Conservation (phyloP, 139 green algal genomes). For the Tetradesmus obliquus region DNA sequence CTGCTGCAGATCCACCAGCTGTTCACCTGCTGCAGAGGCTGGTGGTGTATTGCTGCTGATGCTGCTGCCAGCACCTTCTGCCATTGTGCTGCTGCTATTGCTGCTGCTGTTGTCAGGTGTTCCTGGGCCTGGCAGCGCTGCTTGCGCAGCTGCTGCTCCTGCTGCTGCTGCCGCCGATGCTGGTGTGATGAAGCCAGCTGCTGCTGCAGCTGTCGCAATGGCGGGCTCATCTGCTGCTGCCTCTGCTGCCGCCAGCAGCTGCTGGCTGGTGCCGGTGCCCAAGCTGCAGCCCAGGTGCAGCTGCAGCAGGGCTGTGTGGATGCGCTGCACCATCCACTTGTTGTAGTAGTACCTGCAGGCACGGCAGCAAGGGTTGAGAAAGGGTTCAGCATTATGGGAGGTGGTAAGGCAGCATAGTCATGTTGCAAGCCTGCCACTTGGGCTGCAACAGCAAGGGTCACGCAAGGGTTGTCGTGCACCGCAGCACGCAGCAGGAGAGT, state of each 20-base stretch:
- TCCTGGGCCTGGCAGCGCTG: background rate
- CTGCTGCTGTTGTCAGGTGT: background rate
- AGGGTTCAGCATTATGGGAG: too few species aligned
- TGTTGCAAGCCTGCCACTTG: too few species aligned
- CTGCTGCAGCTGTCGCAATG: conserved; percentile 19
- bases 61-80: background rate
- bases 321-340: conserved; percentile 34
- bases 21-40: background rate
- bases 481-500: too few species aligned
- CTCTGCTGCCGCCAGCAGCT: conserved; percentile 2
- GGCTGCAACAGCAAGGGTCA: too few species aligned
- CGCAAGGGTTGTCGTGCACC: too few species aligned
- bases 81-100: background rate
- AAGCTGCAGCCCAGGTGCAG: conserved; percentile 12
- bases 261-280: background rate
- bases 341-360: conserved; percentile 41
- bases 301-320: conserved; percentile 22
- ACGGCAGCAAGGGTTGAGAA: background rate
- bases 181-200: conserved; percentile 9
- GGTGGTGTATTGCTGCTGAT: background rate
- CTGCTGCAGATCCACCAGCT: background rate
- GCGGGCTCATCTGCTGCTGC: conserved; percentile 27
- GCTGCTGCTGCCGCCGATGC: background rate
- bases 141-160: background rate
- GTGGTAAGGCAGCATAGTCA: too few species aligned